Conservation (phyloP, 202 grass and related monocot species). For the Digitaria exilis region DNA sequence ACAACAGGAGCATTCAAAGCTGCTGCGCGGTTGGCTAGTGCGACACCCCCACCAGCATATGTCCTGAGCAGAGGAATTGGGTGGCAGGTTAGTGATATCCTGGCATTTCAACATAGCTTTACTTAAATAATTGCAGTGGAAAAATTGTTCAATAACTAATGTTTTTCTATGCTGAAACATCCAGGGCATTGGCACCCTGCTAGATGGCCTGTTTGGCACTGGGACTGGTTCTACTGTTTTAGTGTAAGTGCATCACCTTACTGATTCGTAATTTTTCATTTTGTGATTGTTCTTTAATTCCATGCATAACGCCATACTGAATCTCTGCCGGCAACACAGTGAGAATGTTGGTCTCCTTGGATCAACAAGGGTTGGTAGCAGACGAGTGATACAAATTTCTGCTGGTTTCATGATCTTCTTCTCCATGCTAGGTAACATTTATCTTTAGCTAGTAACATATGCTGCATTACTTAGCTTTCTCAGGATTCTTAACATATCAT, state of each 20-base stretch:
- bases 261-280: slow-evolving; percentile 39
- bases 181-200: slow-evolving; percentile 83
- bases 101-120: no score
- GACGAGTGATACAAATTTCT: slow-evolving; percentile 95
- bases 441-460: background rate
- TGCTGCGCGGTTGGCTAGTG: slow-evolving; percentile 92
- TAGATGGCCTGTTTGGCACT: slow-evolving; percentile 88
- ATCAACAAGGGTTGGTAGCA: slow-evolving; percentile 89
- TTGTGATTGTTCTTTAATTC: background rate
- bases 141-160: background rate
- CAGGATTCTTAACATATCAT: slow-evolving; percentile 14
- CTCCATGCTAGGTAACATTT: slow-evolving; percentile 77
- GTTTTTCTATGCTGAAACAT: background rate
- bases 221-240: slow-evolving; percentile 92
- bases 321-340: slow-evolving; percentile 43
- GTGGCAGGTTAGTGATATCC: slow-evolving; percentile 68
- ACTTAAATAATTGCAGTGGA: background rate
- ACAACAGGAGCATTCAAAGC: slow-evolving; percentile 93
- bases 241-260: slow-evolving; percentile 65
- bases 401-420: slow-evolving; percentile 99
- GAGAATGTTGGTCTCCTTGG: slow-evolving; percentile 99
- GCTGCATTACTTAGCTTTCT: background rate
- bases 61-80: slow-evolving; percentile 95
- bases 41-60: slow-evolving; percentile 94
- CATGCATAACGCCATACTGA: background rate